Conservation (phyloP, 805 yeast genomes). For the Grigorovia jiainica region DNA sequence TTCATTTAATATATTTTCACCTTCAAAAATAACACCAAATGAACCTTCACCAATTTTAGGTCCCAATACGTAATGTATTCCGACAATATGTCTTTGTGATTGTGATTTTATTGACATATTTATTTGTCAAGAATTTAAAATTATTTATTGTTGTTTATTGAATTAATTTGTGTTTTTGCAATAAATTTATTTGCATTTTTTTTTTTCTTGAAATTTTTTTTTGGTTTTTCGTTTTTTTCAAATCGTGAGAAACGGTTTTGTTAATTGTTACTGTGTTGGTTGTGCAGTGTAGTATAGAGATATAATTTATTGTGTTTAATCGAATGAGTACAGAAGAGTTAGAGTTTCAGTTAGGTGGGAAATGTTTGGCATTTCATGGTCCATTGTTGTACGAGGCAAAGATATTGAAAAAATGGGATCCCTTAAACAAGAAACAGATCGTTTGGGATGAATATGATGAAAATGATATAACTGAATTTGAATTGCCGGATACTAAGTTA, state of each 20-base stretch:
- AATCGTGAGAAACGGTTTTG: background rate
- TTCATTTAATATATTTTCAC: slow-evolving; percentile 54
- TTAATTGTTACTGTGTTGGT: background rate
- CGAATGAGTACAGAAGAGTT: no score
- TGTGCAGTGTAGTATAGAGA: background rate
- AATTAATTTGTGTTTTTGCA: no score
- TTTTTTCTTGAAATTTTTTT: no score
- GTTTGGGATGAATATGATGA: background rate
- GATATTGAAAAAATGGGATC: slow-evolving; percentile 53
- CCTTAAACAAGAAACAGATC: slow-evolving; percentile 25
- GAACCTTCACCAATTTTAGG: slow-evolving; percentile 85
- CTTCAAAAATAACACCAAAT: slow-evolving; percentile 78
- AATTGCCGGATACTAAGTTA: slow-evolving; percentile 16
- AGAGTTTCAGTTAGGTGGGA: slow-evolving; percentile 26
- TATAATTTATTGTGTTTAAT: background rate
- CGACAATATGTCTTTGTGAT: slow-evolving; percentile 31
- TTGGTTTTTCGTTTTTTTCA: no score
- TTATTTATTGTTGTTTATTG: no score
- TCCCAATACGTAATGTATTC: slow-evolving; percentile 65
- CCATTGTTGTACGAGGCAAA: slow-evolving; percentile 86
- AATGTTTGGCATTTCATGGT: slow-evolving; percentile 79
- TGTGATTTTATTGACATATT: background rate
- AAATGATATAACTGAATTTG: slow-evolving; percentile 5
- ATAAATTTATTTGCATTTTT: no score
- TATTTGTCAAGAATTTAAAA: no score